Conservation (phyloP, 208 protist genomes). For the Herpetomonas tarakana region DNA sequence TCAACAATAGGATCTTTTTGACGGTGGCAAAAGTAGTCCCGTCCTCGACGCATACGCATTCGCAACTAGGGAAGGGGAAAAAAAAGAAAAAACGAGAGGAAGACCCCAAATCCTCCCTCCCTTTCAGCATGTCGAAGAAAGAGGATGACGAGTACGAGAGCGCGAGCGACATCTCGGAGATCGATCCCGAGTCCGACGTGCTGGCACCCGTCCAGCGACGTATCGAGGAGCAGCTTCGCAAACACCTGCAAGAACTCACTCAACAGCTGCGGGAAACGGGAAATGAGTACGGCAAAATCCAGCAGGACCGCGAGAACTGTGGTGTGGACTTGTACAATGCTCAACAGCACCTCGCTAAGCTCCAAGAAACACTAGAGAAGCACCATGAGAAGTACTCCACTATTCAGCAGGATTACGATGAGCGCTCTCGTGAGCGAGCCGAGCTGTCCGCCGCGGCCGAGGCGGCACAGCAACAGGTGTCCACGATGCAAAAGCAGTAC, state of each 20-base stretch:
- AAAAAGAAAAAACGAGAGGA: no score
- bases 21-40: no score
- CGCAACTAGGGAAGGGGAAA: no score
- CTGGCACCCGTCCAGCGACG: conserved; percentile 84
- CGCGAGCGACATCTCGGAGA: conserved; percentile 83
- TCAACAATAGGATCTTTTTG: no score
- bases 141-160: conserved; percentile 62
- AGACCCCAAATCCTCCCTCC: no score
- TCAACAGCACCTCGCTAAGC: conserved; percentile 93
- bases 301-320: conserved; percentile 84
- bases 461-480: conserved; percentile 68
- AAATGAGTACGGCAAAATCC: conserved; percentile 69
- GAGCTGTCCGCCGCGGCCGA: conserved; percentile 57
- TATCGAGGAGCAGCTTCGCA: conserved; percentile 86
- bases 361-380: conserved; percentile 91
- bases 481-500: conserved; percentile 87
- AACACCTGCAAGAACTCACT: conserved; percentile 83
- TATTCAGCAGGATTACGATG: conserved; percentile 77
- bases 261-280: conserved; percentile 85
- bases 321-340: conserved; percentile 95
- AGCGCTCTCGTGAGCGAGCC: conserved; percentile 68
- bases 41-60: no score
- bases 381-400: conserved; percentile 81
- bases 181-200: conserved; percentile 83
- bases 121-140: conserved; percentile 5